A percentile compares a stretch with the other conserved stretches of the same genome.
Evolutionary conservation across 2,329 filamentous ascomycete genomes (phyloP).

Genomic region (Cercospora sojina): DNA sequence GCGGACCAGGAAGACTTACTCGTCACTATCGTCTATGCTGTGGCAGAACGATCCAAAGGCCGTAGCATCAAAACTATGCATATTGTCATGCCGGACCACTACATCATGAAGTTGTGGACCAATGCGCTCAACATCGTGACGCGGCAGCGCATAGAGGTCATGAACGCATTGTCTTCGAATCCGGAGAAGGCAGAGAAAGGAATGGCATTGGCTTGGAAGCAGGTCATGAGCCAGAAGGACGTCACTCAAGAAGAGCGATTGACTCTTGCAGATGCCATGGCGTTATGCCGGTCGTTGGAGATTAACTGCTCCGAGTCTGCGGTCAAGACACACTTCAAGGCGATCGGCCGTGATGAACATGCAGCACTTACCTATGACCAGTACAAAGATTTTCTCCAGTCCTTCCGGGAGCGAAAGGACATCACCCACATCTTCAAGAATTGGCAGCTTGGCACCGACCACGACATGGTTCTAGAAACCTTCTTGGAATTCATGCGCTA

Average conservation of each 20-base stretch:
- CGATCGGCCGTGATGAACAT: conserved; percentile 64
- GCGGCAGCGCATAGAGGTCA: conserved; percentile 81
- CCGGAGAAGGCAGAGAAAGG: conserved; percentile 74
- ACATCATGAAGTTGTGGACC: conserved; percentile 76
- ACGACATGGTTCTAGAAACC: conserved; percentile 66
- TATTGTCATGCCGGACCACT: conserved; percentile 73
- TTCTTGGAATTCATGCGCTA: conserved; percentile 75
- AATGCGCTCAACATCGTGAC: conserved; percentile 79
- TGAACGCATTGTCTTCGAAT: conserved; percentile 79
- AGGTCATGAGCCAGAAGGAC: conserved; percentile 71
- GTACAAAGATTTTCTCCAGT: conserved; percentile 78
- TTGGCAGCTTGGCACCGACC: conserved; percentile 49
- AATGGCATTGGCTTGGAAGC: conserved; percentile 68
- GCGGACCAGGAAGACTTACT: conserved; percentile 68
- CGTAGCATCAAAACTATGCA: conserved; percentile 75
- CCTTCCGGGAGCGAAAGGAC: conserved; percentile 82
- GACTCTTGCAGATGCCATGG: conserved; percentile 74
- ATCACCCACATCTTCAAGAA: conserved; percentile 70
- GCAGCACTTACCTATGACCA: conserved; percentile 73
- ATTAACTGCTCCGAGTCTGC: conserved; percentile 82
- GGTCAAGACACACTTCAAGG: conserved; percentile 70
- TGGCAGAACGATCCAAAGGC: conserved; percentile 74
- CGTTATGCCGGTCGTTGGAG: conserved; percentile 83
- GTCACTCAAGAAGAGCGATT: conserved; percentile 66
- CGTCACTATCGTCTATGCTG: conserved; percentile 86